Evolutionary conservation across 129 eudicot genomes (phyloP).

Genomic region (Glebionis coronaria): DNA sequence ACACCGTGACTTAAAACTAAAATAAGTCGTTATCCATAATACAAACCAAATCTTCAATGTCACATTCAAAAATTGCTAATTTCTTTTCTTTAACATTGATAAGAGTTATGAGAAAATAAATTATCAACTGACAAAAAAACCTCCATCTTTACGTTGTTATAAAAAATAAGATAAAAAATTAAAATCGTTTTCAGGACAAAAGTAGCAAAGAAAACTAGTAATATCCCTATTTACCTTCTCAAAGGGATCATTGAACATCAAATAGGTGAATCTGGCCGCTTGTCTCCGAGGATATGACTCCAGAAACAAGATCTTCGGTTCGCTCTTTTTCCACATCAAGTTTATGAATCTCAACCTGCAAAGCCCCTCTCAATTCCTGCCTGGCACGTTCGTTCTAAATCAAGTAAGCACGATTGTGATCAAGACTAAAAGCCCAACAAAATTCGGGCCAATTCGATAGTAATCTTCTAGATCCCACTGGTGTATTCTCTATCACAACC

Average conservation of each 20-base stretch:
- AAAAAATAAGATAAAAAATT: no score
- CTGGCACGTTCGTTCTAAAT: constrained; percentile 97
- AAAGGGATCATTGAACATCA: no score
- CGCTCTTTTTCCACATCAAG: constrained; percentile 90
- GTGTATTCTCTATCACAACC: constrained; percentile 78
- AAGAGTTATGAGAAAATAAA: no score
- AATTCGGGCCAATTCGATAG: constrained; percentile 90
- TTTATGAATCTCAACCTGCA: constrained; percentile 90
- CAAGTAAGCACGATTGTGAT: constrained; percentile 95
- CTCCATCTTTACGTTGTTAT: no score
- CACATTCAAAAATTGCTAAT: no score
- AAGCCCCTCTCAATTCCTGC: constrained; percentile 78
- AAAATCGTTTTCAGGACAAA: no score
- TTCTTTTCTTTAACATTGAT: no score
- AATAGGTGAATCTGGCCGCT: constrained; percentile 50
- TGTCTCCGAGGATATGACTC: constrained; percentile 44
- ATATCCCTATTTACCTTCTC: no score
- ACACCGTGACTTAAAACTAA: neutral
- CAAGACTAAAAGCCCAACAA: constrained; percentile 96
- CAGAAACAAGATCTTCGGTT: constrained; percentile 86
- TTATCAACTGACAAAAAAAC: no score
- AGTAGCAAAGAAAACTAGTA: no score
- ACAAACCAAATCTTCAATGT: no score
- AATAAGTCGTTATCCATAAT: no score
- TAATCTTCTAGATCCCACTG: constrained; percentile 89